phyloP scores from a whole-genome alignment of 768 basidiomycete genomes.

The Lactarius trivialis region DNA sequence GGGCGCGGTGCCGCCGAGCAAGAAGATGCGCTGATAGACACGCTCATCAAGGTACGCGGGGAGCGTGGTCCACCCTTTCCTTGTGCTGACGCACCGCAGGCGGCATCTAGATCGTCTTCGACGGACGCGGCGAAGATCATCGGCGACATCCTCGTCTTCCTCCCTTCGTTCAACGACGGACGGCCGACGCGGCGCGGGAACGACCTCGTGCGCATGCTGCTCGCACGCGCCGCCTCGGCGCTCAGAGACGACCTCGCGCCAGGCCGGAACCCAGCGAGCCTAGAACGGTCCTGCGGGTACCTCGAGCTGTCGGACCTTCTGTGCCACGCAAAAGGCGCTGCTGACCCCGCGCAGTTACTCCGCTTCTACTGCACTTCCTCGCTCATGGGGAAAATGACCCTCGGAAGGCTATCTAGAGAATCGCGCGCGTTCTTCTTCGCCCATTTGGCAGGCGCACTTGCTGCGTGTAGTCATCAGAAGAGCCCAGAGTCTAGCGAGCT shows the following conservation, averaged over 20 bases:
- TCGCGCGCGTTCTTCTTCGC: constrained; percentile 43
- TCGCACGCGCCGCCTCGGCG: constrained; percentile 32
- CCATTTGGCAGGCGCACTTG: constrained; percentile 40
- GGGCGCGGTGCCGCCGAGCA: constrained; percentile 38
- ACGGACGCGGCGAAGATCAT: constrained; percentile 43
- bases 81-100: constrained; percentile 32
- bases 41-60: constrained; percentile 42
- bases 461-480: constrained; percentile 33
- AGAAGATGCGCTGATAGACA: constrained; percentile 43
- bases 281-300: constrained; percentile 37
- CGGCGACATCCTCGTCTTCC: constrained; percentile 44
- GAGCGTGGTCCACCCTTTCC: not conserved
- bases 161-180: constrained; percentile 38
- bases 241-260: constrained; percentile 30
- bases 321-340: constrained; percentile 36
- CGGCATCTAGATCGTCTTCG: constrained; percentile 39
- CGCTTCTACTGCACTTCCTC: constrained; percentile 43
- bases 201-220: constrained; percentile 36
- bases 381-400: constrained; percentile 39
- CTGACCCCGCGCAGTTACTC: constrained; percentile 41
- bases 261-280: constrained; percentile 28
- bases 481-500: constrained; percentile 29
- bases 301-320: constrained; percentile 43
- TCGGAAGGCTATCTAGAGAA: constrained; percentile 39
- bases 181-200: constrained; percentile 34